Conservation (phyloP, 2,329 filamentous ascomycete species). For the Alternaria gansuensis region DNA sequence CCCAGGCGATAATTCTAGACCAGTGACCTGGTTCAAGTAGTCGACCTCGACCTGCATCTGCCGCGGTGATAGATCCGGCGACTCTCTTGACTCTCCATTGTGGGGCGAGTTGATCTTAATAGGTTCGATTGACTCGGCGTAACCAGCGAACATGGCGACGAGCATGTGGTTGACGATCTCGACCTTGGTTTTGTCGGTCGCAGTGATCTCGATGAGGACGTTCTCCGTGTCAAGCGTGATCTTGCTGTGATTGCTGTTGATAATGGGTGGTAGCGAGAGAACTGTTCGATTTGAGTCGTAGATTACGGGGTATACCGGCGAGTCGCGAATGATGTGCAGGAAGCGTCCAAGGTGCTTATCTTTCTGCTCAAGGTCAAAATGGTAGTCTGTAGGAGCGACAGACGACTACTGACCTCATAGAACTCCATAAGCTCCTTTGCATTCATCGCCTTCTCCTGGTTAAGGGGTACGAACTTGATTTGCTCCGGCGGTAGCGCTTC, state of each 20-base stretch:
- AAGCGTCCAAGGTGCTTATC: conserved; percentile 91
- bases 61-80: conserved; percentile 81
- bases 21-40: conserved; percentile 94
- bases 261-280: conserved; percentile 94
- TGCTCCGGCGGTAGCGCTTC: conserved; percentile 91
- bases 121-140: conserved; percentile 93
- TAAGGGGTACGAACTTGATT: conserved; percentile 89
- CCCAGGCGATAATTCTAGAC: conserved; percentile 76
- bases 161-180: conserved; percentile 96
- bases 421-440: conserved; percentile 90
- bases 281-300: conserved; percentile 87
- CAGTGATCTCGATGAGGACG: conserved; percentile 96
- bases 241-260: conserved; percentile 97
- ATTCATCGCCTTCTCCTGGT: conserved; percentile 89
- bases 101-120: conserved; percentile 92
- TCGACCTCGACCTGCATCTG: conserved; percentile 83
- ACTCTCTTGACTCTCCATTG: conserved; percentile 82
- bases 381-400: background rate
- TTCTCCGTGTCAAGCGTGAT: conserved; percentile 91
- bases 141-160: conserved; percentile 95
- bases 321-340: conserved; percentile 93
- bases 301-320: conserved; percentile 93
- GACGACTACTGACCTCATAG: conserved; percentile 68
- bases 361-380: conserved; percentile 62
- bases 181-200: conserved; percentile 93